Conservation (phyloP, 2,329 filamentous ascomycete genomes). For the Fusarium piperis region DNA sequence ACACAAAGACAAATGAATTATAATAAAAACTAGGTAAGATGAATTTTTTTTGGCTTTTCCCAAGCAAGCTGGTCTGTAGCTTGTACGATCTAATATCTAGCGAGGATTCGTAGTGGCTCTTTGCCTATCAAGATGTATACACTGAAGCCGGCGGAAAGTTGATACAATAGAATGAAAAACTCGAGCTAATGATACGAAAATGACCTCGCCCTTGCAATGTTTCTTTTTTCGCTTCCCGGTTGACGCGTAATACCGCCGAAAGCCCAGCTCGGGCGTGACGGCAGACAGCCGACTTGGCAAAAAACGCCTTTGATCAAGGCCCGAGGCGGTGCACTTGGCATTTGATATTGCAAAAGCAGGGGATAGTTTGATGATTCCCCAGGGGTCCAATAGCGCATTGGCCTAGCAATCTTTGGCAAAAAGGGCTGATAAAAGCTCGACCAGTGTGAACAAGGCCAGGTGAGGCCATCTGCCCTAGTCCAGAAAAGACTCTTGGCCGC, state of each 20-base stretch:
- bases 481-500: neutral
- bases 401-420: neutral
- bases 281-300: neutral
- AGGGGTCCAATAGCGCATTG: neutral
- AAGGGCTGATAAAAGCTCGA: neutral
- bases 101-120: constrained; percentile 72
- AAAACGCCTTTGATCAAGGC: neutral
- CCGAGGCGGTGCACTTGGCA: constrained; percentile 1
- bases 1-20: neutral
- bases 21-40: constrained; percentile 65
- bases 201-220: neutral
- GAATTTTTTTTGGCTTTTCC: constrained; percentile 77
- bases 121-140: constrained; percentile 84
- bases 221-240: neutral
- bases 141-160: constrained; percentile 61
- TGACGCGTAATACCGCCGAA: neutral
- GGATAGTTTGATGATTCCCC: neutral
- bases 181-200: neutral
- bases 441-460: neutral
- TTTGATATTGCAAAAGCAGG: constrained; percentile 1
- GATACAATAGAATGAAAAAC: neutral
- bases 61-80: constrained; percentile 69
- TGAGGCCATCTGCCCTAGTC: neutral
- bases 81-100: constrained; percentile 79
- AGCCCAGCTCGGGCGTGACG: neutral